phyloP scores from a whole-genome alignment of 345 rosid species.

The Passiflora organensis region DNA sequence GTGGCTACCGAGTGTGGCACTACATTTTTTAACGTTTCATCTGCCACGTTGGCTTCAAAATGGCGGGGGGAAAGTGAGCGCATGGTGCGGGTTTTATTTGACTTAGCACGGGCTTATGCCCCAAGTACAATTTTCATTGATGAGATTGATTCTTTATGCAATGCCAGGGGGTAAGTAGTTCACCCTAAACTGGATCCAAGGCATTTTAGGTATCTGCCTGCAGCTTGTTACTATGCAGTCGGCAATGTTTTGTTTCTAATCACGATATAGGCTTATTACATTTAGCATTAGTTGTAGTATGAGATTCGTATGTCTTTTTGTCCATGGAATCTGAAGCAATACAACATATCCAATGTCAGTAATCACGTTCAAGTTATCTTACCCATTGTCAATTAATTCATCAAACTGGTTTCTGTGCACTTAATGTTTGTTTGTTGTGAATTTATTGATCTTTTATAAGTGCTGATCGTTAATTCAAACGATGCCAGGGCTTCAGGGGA shows the following conservation, averaged over 20 bases:
- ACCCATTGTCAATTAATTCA: background rate
- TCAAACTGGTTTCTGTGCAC: background rate
- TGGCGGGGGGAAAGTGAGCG: conserved; percentile 99
- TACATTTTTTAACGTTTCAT: conserved; percentile 87
- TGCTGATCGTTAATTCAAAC: too few species aligned
- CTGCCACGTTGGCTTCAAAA: conserved; percentile 89
- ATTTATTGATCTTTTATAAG: too few species aligned
- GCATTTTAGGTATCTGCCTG: too few species aligned
- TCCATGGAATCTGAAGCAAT: too few species aligned
- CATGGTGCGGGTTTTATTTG: conserved; percentile 89
- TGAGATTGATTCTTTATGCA: conserved; percentile 93
- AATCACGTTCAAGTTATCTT: background rate
- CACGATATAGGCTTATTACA: too few species aligned
- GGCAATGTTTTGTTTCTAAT: too few species aligned
- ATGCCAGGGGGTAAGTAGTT: conserved; percentile 77
- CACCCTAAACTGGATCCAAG: background rate
- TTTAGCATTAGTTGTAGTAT: too few species aligned
- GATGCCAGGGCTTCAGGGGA: conserved; percentile 80
- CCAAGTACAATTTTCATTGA: conserved; percentile 93
- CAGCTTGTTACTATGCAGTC: too few species aligned
- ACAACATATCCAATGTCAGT: too few species aligned
- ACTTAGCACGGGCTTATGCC: conserved; percentile 87
- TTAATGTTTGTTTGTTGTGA: too few species aligned
- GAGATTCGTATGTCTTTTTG: too few species aligned
- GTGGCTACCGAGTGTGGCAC: conserved; percentile 97